Conservation (phyloP, 129 eudicot species). For the Flaveria robusta region DNA sequence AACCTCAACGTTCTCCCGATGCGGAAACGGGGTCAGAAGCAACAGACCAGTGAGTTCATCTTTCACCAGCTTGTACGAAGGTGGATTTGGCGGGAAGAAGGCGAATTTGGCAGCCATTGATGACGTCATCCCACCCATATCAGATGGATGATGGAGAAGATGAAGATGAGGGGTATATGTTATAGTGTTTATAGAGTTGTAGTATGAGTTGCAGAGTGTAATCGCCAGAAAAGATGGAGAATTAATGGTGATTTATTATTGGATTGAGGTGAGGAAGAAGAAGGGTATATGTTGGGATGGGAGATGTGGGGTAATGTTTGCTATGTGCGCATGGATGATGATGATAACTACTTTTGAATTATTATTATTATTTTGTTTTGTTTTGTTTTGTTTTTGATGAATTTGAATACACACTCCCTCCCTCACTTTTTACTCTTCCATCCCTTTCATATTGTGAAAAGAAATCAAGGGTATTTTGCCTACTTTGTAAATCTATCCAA, state of each 20-base stretch:
- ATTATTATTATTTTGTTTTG: background rate
- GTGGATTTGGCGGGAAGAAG: constrained; percentile 90
- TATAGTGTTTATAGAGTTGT: too few species aligned
- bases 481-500: background rate
- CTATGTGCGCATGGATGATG: constrained; percentile 45
- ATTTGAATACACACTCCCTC: constrained; percentile 29
- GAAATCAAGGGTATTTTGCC: background rate
- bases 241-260: too few species aligned
- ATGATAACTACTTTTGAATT: constrained; percentile 17
- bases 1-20: constrained; percentile 85
- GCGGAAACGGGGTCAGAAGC: constrained; percentile 71
- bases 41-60: constrained; percentile 67
- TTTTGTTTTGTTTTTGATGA: background rate
- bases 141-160: background rate
- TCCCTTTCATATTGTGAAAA: background rate
- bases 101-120: constrained; percentile 98
- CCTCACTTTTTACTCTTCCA: constrained; percentile 17
- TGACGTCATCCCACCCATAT: constrained; percentile 96
- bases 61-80: constrained; percentile 73
- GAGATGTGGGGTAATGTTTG: constrained; percentile 31
- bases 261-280: constrained; percentile 6
- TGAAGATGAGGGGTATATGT: background rate
- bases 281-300: constrained; percentile 32
- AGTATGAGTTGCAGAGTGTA: background rate
- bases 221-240: background rate